Evolutionary conservation across 2,329 filamentous ascomycete genomes (phyloP), one percentile per base, ranked within the genome.

Genomic region (Aspergillus sp.): DNA sequence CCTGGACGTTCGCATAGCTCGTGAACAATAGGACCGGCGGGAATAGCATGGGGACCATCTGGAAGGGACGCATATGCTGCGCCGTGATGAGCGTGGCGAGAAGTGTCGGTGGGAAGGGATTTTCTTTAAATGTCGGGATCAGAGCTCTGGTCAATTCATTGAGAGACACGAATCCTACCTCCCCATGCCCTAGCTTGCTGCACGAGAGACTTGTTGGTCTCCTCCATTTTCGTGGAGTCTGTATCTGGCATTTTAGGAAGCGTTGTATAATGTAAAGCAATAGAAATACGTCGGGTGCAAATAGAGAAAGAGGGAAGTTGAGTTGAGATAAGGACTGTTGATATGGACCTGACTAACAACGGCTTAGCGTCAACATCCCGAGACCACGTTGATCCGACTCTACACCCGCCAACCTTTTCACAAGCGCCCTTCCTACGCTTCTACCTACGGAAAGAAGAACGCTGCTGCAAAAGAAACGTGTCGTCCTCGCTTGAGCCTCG

Each of bases 51-150:
- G 78, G 78, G 0, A 82, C 63, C 5, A 66, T 51, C 51, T 78
- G 76, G 55, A 79, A 75, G 5, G 79, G 78, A n/a, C 75, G 74
- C 26, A 72, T 64, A 61, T 81, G 74, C 47, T 81, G 75, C 8
- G 77, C 75, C 25, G 76, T 71, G 44, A 82, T 72, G 26, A 82
- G 64, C 6, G 77, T 78, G 36, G 79, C 78, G 26, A 80, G 70
- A 8, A 79, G 57, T 8, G 73, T 77, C 15, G 79, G 72, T 2
- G 78, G 75, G 19, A 82, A 68, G 6, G 78, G 69, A 37, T 72
- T 75, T 57, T 78, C 78, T 81, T 48, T 24, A 20, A 22, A 26
- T 15, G 17, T 25, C 8, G 24, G 20, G 28, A 11, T 25, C 24
- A 27, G 20, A 19, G n/a, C n/a, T n/a, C 33, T n/a, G n/a, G n/a